Evolutionary conservation across 73 alveolate species (phyloP).

Genomic region (Blepharisma japonicum): DNA sequence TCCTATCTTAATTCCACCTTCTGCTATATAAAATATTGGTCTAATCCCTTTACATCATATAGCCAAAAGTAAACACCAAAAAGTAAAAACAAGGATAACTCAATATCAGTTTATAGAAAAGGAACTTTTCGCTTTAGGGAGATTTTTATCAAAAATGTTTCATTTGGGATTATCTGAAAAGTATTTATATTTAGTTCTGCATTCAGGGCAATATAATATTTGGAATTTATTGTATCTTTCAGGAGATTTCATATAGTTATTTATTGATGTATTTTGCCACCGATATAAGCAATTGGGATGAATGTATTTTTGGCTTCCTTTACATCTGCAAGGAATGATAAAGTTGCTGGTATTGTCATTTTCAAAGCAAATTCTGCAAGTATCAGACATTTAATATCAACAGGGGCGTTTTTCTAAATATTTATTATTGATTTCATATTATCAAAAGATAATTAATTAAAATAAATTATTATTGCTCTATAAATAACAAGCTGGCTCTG

Average conservation of each 20-base stretch:
- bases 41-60: background rate
- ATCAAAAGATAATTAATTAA: too few species aligned
- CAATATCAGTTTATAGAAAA: too few species aligned
- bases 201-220: background rate
- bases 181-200: background rate
- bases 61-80: too few species aligned
- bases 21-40: background rate
- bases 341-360: background rate
- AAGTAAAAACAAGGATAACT: too few species aligned
- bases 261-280: background rate
- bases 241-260: background rate
- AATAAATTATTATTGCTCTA: too few species aligned
- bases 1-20: background rate
- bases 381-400: too few species aligned
- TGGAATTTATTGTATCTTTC: background rate
- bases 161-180: too few species aligned
- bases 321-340: background rate
- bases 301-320: constrained; percentile 2
- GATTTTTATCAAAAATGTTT: too few species aligned
- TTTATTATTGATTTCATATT: too few species aligned
- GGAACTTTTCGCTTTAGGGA: too few species aligned
- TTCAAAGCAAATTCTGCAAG: background rate
- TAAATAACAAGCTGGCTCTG: too few species aligned
- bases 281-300: background rate
- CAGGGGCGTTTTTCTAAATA: too few species aligned